Percentiles rank a stretch among this genome's conserved stretches.
Evolutionary conservation across 225 moss, liverwort and hornwort species (phyloP).

Genomic region (Polytrichum formosum): DNA sequence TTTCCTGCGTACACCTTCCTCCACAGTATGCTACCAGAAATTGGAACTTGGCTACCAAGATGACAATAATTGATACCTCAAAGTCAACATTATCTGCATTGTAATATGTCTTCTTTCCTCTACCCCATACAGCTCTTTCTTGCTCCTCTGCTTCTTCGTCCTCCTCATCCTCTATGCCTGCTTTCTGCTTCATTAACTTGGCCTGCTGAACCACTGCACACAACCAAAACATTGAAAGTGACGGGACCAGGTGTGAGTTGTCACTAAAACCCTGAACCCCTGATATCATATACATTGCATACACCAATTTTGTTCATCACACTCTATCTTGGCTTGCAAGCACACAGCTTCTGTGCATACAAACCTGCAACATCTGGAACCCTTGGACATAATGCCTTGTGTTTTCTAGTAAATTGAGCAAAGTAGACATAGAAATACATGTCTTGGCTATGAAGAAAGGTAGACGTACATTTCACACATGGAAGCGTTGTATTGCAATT

Average conservation of each 20-base stretch:
- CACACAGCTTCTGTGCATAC: neutral
- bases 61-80: slow-evolving; percentile 44
- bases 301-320: neutral
- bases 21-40: too few relatives aligned
- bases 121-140: slow-evolving; percentile 74
- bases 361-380: too few relatives aligned
- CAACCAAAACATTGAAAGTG: neutral
- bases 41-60: too few relatives aligned
- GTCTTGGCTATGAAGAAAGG: too few relatives aligned
- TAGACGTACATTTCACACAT: too few relatives aligned
- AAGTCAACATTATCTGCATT: slow-evolving; percentile 85
- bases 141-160: slow-evolving; percentile 69
- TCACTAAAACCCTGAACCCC: neutral
- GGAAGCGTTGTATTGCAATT: too few relatives aligned
- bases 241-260: neutral
- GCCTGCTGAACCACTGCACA: slow-evolving; percentile 62
- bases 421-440: neutral
- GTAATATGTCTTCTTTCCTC: slow-evolving; percentile 82
- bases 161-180: slow-evolving; percentile 65
- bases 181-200: slow-evolving; percentile 77
- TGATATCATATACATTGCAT: neutral
- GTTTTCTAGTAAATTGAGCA: neutral
- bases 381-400: neutral
- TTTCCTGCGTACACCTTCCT: too few relatives aligned
- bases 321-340: neutral